Evolutionary conservation across 1,284 basidiomycete genomes (phyloP), one percentile per base, ranked within the genome.

Genomic region (Tausonia pullulans): DNA sequence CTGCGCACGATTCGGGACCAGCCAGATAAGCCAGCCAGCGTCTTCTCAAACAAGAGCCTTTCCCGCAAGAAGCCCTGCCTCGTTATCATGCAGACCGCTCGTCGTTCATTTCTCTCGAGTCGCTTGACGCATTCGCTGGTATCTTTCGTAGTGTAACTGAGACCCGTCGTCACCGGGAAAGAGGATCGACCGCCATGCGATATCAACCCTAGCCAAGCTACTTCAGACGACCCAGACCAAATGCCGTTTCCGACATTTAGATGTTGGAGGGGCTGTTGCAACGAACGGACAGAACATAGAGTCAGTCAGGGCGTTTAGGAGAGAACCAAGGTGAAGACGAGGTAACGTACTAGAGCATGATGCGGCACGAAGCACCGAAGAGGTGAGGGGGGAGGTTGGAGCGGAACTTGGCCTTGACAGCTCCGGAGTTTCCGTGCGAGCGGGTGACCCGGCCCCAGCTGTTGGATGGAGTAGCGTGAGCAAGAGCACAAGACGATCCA

Each of bases 381-480:
- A 90, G 85, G 75, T 88, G 87, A 69, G 96, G 90, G 72, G 96
- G 95, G 73, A 98, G 87, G 85, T 98, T 98, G 75, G 86, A 84
- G 72, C 83, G 82, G 86, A 98, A 98, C 84, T 98, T 97, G 81
- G 88, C 87, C 81, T 95, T 95, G 75, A 98, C 95, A 73, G 93
- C 92, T 76, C 95, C 96, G 70, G 86, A 90, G 81, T 87, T 90
- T 72, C 95, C 93, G 79, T 96, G 92, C 73, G 91, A 83, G 75
- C 91, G 88, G 69, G 92, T 91, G 71, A 95, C 85, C 73, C 90
- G 90, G 72, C 89, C 90, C 67, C 49, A 61, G 53, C 39, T 53
- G 63, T 27, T 14, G 5, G 54, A 27, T 40, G 11, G 5, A 60
- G 43, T 49, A 54, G 41, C 5, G 50, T 54, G 50, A 5, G 10